Conservation (phyloP, 140 eudicot species). For the Flaveria floridana region DNA sequence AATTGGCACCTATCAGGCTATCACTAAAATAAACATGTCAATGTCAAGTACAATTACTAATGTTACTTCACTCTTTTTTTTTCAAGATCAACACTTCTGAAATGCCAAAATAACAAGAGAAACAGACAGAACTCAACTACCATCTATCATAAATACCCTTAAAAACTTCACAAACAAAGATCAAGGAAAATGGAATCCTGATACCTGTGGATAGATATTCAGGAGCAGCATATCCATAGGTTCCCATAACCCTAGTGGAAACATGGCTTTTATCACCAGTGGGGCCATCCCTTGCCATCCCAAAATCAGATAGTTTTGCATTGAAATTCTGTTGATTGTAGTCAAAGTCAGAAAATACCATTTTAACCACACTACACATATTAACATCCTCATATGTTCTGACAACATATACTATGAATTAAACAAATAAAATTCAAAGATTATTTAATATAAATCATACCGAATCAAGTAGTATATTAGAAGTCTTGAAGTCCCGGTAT, state of each 20-base stretch:
- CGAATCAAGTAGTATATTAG: constrained; percentile 82
- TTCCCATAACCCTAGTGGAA: constrained; percentile 94
- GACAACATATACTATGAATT: neutral
- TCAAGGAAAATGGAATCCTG: neutral
- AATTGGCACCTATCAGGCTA: neutral
- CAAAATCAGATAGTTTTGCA: constrained; percentile 97
- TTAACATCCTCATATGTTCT: neutral
- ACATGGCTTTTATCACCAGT: constrained; percentile 94
- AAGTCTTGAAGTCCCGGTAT: constrained; percentile 85
- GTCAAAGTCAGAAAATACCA: constrained; percentile 10
- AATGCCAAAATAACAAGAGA: neutral
- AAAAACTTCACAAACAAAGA: neutral
- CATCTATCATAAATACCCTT: too few relatives aligned
- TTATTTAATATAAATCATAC: constrained; percentile 32
- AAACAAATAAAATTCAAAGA: neutral
- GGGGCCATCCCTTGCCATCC: constrained; percentile 96
- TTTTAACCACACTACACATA: neutral
- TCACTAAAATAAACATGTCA: neutral
- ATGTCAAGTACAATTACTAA: neutral
- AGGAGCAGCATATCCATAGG: constrained; percentile 97
- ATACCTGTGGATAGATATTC: constrained; percentile 94
- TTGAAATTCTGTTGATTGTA: constrained; percentile 61
- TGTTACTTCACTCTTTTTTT: neutral
- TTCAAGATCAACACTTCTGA: neutral
- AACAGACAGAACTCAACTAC: constrained; percentile 1